Evolutionary conservation across 352 stramenopile species (phyloP).

Genomic region (Pythium brachiatum): DNA sequence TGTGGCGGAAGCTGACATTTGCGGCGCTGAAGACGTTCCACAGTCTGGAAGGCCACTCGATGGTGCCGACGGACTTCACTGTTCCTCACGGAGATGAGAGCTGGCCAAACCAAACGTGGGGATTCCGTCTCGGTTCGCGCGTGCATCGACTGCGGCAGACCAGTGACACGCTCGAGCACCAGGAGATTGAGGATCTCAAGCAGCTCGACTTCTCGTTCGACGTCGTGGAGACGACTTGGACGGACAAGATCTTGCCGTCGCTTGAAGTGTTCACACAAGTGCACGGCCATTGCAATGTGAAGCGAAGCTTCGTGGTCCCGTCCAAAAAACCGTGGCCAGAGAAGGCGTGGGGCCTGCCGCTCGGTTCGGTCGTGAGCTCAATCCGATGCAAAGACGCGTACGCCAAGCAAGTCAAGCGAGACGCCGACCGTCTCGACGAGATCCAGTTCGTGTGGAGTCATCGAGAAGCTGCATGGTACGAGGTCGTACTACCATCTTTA

Average conservation of each 20-base stretch:
- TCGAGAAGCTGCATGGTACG: constrained; percentile 18
- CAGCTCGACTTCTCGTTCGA: constrained; percentile 28
- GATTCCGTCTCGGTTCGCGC: constrained; percentile 34
- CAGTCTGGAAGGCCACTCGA: constrained; percentile 30
- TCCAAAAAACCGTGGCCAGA: constrained; percentile 15
- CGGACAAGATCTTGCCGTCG: constrained; percentile 18
- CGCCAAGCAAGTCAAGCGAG: constrained; percentile 19
- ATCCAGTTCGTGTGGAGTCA: constrained; percentile 31
- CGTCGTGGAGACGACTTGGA: constrained; percentile 24
- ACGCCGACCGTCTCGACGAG: constrained; percentile 14
- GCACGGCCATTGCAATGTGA: constrained; percentile 22
- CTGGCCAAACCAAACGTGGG: constrained; percentile 37
- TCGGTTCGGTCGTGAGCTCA: constrained; percentile 16
- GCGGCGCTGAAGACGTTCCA: constrained; percentile 30
- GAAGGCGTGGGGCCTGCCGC: constrained; percentile 23
- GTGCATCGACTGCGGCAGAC: constrained; percentile 23
- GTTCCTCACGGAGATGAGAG: constrained; percentile 28
- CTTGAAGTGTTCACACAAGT: constrained; percentile 14
- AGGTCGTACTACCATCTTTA: constrained; percentile 19
- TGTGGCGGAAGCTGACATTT: constrained; percentile 19
- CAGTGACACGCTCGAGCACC: constrained; percentile 3
- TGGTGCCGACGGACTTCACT: constrained; percentile 37
- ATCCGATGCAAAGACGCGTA: constrained; percentile 20
- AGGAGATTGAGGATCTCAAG: constrained; percentile 18
- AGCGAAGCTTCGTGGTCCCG: constrained; percentile 23